Conservation (phyloP, 257 asterid genomes). For the Cynanchum wilfordii region DNA sequence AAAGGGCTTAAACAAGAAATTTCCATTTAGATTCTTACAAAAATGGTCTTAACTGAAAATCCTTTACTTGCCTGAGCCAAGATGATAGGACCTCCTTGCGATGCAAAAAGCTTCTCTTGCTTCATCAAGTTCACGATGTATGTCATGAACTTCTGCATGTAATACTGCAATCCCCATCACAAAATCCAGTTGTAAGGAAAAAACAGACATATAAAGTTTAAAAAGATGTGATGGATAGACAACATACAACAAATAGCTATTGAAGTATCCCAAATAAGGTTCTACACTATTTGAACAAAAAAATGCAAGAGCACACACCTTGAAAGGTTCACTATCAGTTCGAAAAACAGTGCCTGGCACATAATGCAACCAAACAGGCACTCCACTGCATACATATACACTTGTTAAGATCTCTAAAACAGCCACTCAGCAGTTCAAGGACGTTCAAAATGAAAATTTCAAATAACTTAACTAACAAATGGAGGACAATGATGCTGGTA, state of each 20-base stretch:
- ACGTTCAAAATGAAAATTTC: neutral
- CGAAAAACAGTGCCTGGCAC: slow-evolving; percentile 86
- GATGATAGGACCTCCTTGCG: slow-evolving; percentile 46
- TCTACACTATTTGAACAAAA: neutral
- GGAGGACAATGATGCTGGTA: neutral
- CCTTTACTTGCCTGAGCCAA: slow-evolving; percentile 41
- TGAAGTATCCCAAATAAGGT: neutral
- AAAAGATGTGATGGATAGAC: neutral
- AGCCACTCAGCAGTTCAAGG: neutral
- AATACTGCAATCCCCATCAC: slow-evolving; percentile 17
- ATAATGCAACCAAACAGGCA: slow-evolving; percentile 95
- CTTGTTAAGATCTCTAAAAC: neutral
- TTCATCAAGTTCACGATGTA: slow-evolving; percentile 38
- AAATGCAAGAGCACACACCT: neutral
- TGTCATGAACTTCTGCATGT: slow-evolving; percentile 38
- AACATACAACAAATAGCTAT: neutral
- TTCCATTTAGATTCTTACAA: neutral
- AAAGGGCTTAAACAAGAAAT: neutral
- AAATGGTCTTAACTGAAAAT: neutral
- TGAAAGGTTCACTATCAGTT: slow-evolving; percentile 40
- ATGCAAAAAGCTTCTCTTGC: slow-evolving; percentile 34
- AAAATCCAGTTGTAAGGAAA: neutral
- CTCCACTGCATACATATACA: slow-evolving; percentile 45
- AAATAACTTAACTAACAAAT: neutral
- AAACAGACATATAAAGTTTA: neutral